These are phyloP conservation scores for Dacryopinax spathularia DNA, from an alignment of 768 basidiomycete species.

Conservation along the genomic window DNA sequence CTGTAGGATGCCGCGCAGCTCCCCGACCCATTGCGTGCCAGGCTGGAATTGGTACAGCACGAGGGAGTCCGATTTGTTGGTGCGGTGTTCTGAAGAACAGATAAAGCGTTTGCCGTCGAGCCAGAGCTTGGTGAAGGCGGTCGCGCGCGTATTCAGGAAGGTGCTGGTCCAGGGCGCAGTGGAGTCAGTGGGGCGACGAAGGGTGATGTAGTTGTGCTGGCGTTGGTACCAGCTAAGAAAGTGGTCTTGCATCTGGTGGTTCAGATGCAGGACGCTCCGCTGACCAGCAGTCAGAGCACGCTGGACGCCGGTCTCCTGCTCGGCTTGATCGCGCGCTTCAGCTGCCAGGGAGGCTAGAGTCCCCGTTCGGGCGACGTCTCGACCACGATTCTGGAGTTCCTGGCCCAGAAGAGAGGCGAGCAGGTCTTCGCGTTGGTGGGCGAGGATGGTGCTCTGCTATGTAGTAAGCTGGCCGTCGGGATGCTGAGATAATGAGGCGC, in stretches of 20 bases:
- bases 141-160: not conserved
- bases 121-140: not conserved
- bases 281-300: not conserved
- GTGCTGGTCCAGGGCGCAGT: not conserved
- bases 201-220: not conserved
- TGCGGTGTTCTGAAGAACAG: not conserved
- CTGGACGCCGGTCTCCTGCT: not conserved
- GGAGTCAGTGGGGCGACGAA: not conserved
- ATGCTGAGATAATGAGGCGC: not conserved
- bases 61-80: not conserved
- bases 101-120: not conserved
- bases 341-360: not conserved
- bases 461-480: not conserved
- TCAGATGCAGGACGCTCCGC: not conserved
- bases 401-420: not conserved
- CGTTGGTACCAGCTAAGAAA: not conserved
- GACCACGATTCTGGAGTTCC: not conserved
- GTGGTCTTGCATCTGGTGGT: not conserved
- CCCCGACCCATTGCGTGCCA: not conserved
- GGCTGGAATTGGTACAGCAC: not conserved
- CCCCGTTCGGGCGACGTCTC: not conserved
- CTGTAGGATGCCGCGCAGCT: not conserved
- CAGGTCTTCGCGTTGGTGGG: not conserved
- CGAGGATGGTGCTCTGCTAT: not conserved
- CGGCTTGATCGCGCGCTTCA: not conserved